Base-by-base conservation (phyloP, 176 grass and related monocot species). In the Rhynchospora pubera region DNA sequence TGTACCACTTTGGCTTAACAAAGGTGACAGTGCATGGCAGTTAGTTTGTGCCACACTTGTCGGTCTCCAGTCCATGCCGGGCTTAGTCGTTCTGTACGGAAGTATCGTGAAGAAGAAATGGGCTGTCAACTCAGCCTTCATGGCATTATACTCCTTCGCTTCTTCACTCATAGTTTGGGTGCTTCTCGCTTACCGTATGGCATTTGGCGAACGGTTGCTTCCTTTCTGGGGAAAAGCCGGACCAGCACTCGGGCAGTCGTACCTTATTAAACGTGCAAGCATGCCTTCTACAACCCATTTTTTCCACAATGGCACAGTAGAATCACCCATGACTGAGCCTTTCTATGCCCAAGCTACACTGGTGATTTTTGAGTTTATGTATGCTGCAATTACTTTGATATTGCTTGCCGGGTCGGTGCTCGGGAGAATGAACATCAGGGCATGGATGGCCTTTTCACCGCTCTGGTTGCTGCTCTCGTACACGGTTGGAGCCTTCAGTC, bases 31-130 rank as follows among this genome's bases (percentile, higher is more conserved):
- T 86, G 93, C 85, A 69, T 97, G 93, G 93, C 93, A 97, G 83
- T 82, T 97, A 83, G 71, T 80, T 67, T 85, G 91, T 43, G 89
- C 93, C 69, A 97, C 93, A 77, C 30, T 97, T 14, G 91, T 97
- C 64, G 93, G 87, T 55, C 86, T 93, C 89, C 91, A 93, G 79
- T 93, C 91, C 1, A 91, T 93, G 91, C 91, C 91, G 0, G 89
- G 91, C 0, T 86, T 93, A 0, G 91, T 93, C 0, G 81, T 93
- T 2, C 78, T 93, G 6, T 91, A 94, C 75, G 92, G 92, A 72
- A 94, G 92, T 88, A 94, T 94, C 80, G 92, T 94, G 71, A 94
- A 94, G 84, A 94, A 94, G 87, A 94, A 94, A 86, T 94, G 92
- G 92, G 92, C 92, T 0, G 92, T 94, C 23, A 94, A 94, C 79